Base-by-base conservation (phyloP, 805 yeast species). In the Saturnispora galanensis region DNA sequence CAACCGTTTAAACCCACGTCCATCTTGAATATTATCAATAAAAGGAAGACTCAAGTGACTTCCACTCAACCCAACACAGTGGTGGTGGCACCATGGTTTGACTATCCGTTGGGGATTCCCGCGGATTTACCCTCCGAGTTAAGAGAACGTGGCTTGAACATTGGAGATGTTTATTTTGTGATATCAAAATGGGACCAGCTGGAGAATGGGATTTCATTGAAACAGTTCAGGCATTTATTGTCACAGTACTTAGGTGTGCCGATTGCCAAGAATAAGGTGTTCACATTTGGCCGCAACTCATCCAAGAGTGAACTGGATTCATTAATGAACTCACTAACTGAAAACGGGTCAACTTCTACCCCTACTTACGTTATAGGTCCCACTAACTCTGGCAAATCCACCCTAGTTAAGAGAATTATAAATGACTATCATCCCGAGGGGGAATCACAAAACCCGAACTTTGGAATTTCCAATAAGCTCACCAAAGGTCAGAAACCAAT, bases 331-430 rank as follows among this genome's bases (percentile, higher is more conserved):
- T 39, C 47, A 3, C 13, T 47, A 17, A 39, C 45, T 26, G 12
- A 38, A n/a, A 35, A 42, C 17, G 38, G 42, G 10, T 31, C 15
- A 15, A 18, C 41, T 6, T 10, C 28, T 2, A 35, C 39, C 13
- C 36, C 42, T n/a, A 46, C 48, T 17, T 61, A 51, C 45, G 49
- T 60, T 3, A 49, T 61, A 12, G 65, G 65, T 2, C 59, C 58
- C 36, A 38, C 57, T 2, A 60, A 61, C 39, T 38, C 59, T 1
- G 65, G 65, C 15, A 61, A 61, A 38, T 46, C 64, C 10, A 38
- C 50, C 4, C 39, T 61, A 12, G 45, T 52, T 7, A 38, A 38
- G 13, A 31, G 29, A 13, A 36, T 47, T 7, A 10, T 47, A 8
- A 33, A 17, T 10, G 16, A 40, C 21, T 30, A 21, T 13, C 15